phyloP scores from a whole-genome alignment of 2,329 filamentous ascomycete species.

The Truncatella angustata region DNA sequence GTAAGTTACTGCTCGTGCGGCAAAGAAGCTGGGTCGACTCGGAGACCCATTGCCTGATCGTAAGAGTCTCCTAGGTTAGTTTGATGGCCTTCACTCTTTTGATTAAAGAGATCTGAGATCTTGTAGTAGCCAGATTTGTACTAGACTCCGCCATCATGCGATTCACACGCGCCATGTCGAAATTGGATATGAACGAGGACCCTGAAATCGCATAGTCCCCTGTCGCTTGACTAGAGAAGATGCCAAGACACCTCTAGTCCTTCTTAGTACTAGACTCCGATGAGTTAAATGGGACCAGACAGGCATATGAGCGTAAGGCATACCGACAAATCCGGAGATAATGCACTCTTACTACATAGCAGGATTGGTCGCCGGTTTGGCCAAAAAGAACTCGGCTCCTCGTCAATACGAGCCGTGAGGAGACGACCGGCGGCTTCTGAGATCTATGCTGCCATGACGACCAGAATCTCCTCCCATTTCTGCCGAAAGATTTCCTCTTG shows the following conservation, averaged over 20 bases:
- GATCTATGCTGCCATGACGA: not conserved
- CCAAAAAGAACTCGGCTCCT: no score
- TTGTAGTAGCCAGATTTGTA: not conserved
- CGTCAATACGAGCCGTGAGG: no score
- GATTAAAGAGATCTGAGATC: no score
- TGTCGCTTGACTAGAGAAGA: no score
- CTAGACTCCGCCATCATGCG: slow-evolving; percentile 2
- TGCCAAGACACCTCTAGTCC: slow-evolving; percentile 11
- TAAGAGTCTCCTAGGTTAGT: not conserved
- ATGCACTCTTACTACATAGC: not conserved
- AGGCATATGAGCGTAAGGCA: not conserved
- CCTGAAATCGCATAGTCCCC: no score
- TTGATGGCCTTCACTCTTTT: not conserved
- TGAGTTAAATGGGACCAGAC: not conserved
- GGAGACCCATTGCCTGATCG: not conserved
- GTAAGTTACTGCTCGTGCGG: not conserved
- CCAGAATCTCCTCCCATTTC: slow-evolving; percentile 24
- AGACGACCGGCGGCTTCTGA: no score
- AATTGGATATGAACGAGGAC: no score
- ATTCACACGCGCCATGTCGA: not conserved
- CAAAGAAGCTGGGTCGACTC: not conserved
- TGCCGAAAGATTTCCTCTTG: slow-evolving; percentile 22
- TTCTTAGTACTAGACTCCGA: slow-evolving; percentile 9
- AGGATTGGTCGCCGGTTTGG: no score
- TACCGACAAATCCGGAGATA: not conserved